A percentile compares a stretch with the other conserved stretches of the same genome.
Conservation (phyloP, 805 yeast genomes). For the Grigorovia transvaalensis region DNA sequence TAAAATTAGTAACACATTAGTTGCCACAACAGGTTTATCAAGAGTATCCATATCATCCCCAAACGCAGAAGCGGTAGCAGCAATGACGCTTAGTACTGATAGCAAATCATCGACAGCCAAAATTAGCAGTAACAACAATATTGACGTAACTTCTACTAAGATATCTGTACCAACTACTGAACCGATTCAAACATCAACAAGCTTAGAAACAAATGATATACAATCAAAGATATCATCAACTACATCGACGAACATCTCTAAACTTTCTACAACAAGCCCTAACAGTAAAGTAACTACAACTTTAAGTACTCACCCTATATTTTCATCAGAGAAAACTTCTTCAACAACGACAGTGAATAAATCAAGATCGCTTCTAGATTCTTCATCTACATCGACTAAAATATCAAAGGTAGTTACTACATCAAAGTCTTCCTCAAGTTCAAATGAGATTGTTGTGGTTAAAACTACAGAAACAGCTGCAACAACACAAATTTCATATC, state of each 20-base stretch:
- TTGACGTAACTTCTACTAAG: too few relatives aligned
- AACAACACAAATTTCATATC: conserved; percentile 4
- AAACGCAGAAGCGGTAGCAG: not conserved
- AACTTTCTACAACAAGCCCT: conserved; percentile 3
- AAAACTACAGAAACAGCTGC: conserved; percentile 8
- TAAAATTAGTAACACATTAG: not conserved
- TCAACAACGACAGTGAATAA: conserved; percentile 1
- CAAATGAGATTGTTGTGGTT: conserved; percentile 4
- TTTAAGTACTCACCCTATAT: conserved; percentile 9
- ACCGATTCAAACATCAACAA: too few relatives aligned
- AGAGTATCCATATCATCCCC: not conserved
- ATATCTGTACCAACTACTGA: too few relatives aligned
- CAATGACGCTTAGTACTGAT: too few relatives aligned
- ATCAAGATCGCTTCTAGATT: conserved; percentile 5
- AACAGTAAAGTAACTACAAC: conserved; percentile 3
- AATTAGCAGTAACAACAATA: too few relatives aligned
- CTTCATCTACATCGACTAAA: not conserved
- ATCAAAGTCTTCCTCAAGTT: conserved; percentile 3
- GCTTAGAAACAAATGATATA: too few relatives aligned
- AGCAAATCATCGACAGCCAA: too few relatives aligned
- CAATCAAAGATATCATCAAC: not conserved
- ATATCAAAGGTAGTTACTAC: conserved; percentile 1
- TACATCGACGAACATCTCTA: not conserved
- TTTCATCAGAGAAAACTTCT: not conserved
- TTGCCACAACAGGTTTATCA: not conserved